Evolutionary conservation across 2,329 filamentous ascomycete genomes (phyloP), one percentile per base, ranked within the genome.

Genomic region (Fusarium oxysporum): DNA sequence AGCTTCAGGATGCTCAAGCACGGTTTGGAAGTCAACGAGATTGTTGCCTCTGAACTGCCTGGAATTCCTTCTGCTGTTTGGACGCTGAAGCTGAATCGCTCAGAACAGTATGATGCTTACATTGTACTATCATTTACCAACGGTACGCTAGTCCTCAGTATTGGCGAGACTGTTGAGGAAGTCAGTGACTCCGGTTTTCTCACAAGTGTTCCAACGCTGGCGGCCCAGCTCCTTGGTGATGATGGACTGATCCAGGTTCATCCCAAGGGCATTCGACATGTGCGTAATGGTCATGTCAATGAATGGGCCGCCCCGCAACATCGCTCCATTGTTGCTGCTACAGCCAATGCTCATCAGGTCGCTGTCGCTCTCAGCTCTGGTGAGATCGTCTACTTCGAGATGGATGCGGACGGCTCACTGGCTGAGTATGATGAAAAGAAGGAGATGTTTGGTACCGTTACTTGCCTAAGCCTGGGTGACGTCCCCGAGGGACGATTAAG

Each of bases 361-460:
- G 95, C 95, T 7, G 92, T 98, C 55, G 96, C 96, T 2, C 86
- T 99, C 32, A 98, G 95, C 80, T 98, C 95, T 13, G 96, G 96
- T 41, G 96, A 99, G 81, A 96, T 99, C 71, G 93, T 97, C 45
- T 99, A 98, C 80, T 99, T 99, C 76, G 97, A 99, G 81, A 96
- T 98, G 91, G 96, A 98, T 78, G 89, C 90, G 0, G 96, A 98
- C 81, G 95, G 95, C 35, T 93, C 93, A 7, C 86, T 98, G 37
- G 94, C 94, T 38, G 96, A 98, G 83, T 97, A 98, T 74, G 93
- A 98, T 73, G 95, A 98, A 78, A 95, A 96, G 81, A 94, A 95
- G 77, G 93, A 97, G 78, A 96, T 99, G 93, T 95, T 93, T 59
- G 96, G 95, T 50, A 98, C 95, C 1, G 95, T 99, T 54, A 98